Conservation (phyloP, 768 basidiomycete species). For the Dioszegia hungarica region DNA sequence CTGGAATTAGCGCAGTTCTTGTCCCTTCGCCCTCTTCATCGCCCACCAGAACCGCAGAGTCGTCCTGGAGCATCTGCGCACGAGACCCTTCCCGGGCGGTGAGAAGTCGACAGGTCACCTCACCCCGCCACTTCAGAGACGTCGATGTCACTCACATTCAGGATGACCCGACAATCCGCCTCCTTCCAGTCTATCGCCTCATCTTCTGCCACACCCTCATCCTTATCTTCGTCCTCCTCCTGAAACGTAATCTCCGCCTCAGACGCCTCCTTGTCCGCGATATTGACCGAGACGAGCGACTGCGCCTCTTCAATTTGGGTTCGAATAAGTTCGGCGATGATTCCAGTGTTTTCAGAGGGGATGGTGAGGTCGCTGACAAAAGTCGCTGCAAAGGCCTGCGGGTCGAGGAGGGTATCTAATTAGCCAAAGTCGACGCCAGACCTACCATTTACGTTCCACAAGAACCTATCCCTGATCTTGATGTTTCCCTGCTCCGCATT, state of each 20-base stretch:
- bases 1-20: slow-evolving; percentile 53
- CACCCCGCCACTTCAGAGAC: too few relatives aligned
- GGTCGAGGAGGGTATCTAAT: slow-evolving; percentile 10
- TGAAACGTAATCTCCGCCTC: slow-evolving; percentile 41
- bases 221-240: slow-evolving; percentile 24
- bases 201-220: slow-evolving; percentile 24
- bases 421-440: background rate
- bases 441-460: slow-evolving; percentile 82
- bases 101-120: too few relatives aligned
- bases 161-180: slow-evolving; percentile 50
- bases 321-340: slow-evolving; percentile 77
- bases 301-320: slow-evolving; percentile 89
- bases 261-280: slow-evolving; percentile 51
- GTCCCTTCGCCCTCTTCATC: too few relatives aligned
- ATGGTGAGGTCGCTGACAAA: slow-evolving; percentile 66
- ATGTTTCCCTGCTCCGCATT: slow-evolving; percentile 77
- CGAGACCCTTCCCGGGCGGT: too few relatives aligned
- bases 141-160: slow-evolving; percentile 47
- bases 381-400: background rate
- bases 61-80: too few relatives aligned
- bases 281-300: slow-evolving; percentile 67
- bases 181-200: slow-evolving; percentile 43
- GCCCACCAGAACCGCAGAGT: too few relatives aligned
- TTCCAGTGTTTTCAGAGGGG: slow-evolving; percentile 65
- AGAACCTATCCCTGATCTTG: slow-evolving; percentile 87